These are phyloP conservation scores for Phytophthora cryptogea DNA, from an alignment of 352 stramenopile species.

Conservation along the genomic window DNA sequence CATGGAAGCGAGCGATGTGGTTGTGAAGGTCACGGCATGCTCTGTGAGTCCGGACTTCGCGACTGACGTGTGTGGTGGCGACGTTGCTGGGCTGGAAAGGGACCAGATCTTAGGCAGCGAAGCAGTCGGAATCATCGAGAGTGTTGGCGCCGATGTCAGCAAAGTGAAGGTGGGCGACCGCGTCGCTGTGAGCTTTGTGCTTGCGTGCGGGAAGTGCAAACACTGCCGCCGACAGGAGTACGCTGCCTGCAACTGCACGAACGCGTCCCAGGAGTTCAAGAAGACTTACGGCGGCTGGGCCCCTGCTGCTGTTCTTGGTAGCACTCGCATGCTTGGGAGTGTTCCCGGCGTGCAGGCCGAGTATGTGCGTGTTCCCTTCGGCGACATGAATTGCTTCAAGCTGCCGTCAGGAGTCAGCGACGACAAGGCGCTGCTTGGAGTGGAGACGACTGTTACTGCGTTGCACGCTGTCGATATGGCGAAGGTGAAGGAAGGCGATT, in stretches of 20 bases:
- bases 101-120: conserved; percentile 74
- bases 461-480: conserved; percentile 69
- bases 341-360: conserved; percentile 73
- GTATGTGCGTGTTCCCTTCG: conserved; percentile 77
- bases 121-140: conserved; percentile 63
- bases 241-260: conserved; percentile 72
- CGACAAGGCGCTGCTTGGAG: conserved; percentile 69
- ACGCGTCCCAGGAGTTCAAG: conserved; percentile 69
- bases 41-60: conserved; percentile 64
- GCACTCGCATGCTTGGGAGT: conserved; percentile 55
- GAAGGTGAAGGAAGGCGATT: conserved; percentile 46
- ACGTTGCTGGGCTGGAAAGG: conserved; percentile 52
- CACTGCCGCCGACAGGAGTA: conserved; percentile 66
- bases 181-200: conserved; percentile 75
- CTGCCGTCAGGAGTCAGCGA: conserved; percentile 54
- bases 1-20: conserved; percentile 50
- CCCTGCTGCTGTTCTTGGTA: conserved; percentile 64
- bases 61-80: conserved; percentile 42
- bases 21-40: conserved; percentile 69
- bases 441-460: conserved; percentile 58
- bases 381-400: conserved; percentile 72
- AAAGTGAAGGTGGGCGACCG: conserved; percentile 66
- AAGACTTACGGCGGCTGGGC: conserved; percentile 69
- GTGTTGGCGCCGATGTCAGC: conserved; percentile 50
- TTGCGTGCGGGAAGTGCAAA: conserved; percentile 72